phyloP scores from a whole-genome alignment of 768 basidiomycete species.

The Macrolepiota fuliginosa region DNA sequence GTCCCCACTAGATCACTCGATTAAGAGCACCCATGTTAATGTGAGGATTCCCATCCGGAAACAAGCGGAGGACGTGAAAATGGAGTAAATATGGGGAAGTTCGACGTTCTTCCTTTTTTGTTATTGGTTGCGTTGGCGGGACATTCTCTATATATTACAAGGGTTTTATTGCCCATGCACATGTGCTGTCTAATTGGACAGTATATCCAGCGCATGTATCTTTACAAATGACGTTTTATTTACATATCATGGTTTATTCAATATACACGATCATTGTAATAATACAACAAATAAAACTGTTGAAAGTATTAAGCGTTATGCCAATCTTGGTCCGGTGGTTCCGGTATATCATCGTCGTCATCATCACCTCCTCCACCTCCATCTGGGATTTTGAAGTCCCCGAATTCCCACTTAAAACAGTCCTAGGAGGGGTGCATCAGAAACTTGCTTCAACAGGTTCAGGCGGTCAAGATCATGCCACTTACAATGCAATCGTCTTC shows the following conservation, averaged over 20 bases:
- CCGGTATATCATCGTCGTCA: conserved; percentile 4
- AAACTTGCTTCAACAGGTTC: neutral
- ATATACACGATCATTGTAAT: neutral
- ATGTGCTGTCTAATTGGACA: neutral
- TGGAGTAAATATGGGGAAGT: neutral
- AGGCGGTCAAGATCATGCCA: conserved; percentile 3
- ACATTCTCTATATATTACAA: neutral
- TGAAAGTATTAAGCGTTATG: neutral
- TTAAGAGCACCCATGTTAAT: neutral
- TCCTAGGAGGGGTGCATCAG: conserved; percentile 44
- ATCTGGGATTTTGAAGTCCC: conserved; percentile 30
- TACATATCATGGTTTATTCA: neutral
- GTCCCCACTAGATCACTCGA: neutral
- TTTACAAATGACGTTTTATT: neutral
- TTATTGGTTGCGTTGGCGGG: neutral
- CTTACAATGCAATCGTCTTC: conserved; percentile 65
- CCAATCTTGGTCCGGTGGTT: conserved; percentile 3
- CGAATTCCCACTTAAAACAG: conserved; percentile 78
- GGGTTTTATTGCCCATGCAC: neutral
- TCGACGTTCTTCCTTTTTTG: neutral
- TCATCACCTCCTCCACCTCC: neutral
- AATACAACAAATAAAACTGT: neutral
- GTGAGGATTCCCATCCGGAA: neutral
- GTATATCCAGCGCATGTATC: neutral
- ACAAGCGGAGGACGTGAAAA: neutral